Base-by-base conservation (phyloP, 306 rosid species). In the Glycine soja region DNA sequence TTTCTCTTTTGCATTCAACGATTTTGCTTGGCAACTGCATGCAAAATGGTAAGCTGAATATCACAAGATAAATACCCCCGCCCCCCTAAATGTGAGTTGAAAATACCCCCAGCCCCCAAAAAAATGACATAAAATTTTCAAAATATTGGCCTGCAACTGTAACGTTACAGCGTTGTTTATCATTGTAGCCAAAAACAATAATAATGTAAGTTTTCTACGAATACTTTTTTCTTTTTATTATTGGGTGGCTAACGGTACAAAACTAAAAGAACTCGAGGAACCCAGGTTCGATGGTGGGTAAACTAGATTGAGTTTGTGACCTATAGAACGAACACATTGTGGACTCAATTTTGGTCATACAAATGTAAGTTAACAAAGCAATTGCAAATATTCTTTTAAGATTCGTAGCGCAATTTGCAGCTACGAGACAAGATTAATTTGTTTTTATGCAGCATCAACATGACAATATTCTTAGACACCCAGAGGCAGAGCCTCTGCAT, bases 401-500 rank as follows among this genome's bases (percentile, higher is more conserved):
- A 48, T 30, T 68, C 64, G 4, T 15, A n/a, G 47, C 16, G 30
- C 54, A 66, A 43, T 3, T 67, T 66, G 18, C 76, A 40, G 61
- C 34, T 43, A 5, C 7, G 7, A 54, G 47, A 65, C 47, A 8
- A 43, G 69, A 32, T 63, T 63, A 11, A 10, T 30, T 66, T 74
- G 30, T 62, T 32, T 66, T 16, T 46, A 3, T 54, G 24, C n/a
- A 43, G 12, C 72, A 69, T 6, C 4, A 16, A 16, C 32, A n/a
- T 34, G 36, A 10, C 36, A 38, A 24, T 50, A 51, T 73, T 52
- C 9, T 19, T 38, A 1, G 76, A 68, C 68, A 48, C 13, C 57
- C 16, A 8, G 19, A 64, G 70, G 51, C 48, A 42, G 61, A 9
- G 42, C 54, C 63, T 34, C 5, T 6, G 81, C 62, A 84, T 80